A percentile compares a stretch with the other conserved stretches of the same genome.
These are phyloP conservation scores for Corymbia calophylla DNA, from an alignment of 441 rosid species.

Conservation along the genomic window DNA sequence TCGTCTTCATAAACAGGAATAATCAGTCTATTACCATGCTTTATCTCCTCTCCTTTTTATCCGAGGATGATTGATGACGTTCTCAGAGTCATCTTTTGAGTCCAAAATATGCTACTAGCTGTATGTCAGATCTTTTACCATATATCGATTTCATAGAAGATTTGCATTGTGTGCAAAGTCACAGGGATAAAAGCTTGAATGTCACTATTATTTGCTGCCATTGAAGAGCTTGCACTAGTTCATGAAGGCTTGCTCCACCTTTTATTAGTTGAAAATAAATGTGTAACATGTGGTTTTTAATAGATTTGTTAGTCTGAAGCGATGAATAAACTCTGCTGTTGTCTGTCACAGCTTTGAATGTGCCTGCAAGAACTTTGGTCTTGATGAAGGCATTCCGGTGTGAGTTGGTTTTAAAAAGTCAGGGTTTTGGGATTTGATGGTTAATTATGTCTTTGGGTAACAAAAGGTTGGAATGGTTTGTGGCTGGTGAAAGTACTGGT, in stretches of 20 bases:
- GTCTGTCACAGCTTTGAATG: slow-evolving; percentile 60
- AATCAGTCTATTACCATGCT: neutral
- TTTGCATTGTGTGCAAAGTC: neutral
- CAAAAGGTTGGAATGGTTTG: slow-evolving; percentile 13
- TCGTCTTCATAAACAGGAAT: neutral
- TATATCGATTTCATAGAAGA: neutral
- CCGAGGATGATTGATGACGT: neutral
- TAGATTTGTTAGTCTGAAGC: slow-evolving; percentile 24
- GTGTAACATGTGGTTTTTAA: slow-evolving; percentile 29
- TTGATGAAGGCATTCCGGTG: slow-evolving; percentile 51
- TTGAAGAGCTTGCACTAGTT: neutral
- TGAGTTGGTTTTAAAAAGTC: slow-evolving; percentile 35
- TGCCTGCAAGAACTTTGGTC: slow-evolving; percentile 70
- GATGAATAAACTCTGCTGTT: slow-evolving; percentile 48
- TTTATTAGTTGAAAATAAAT: neutral
- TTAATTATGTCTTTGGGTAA: slow-evolving; percentile 21
- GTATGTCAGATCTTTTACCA: neutral
- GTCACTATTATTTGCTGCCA: neutral
- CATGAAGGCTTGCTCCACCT: neutral
- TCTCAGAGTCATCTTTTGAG: neutral
- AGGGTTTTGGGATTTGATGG: slow-evolving; percentile 14
- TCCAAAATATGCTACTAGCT: neutral
- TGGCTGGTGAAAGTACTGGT: slow-evolving; percentile 5
- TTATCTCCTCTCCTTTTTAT: neutral
- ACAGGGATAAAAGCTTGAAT: neutral